A percentile compares a stretch with the other conserved stretches of the same genome.
Evolutionary conservation across 306 rosid genomes (phyloP).

Genomic region (Citrullus colocynthis): DNA sequence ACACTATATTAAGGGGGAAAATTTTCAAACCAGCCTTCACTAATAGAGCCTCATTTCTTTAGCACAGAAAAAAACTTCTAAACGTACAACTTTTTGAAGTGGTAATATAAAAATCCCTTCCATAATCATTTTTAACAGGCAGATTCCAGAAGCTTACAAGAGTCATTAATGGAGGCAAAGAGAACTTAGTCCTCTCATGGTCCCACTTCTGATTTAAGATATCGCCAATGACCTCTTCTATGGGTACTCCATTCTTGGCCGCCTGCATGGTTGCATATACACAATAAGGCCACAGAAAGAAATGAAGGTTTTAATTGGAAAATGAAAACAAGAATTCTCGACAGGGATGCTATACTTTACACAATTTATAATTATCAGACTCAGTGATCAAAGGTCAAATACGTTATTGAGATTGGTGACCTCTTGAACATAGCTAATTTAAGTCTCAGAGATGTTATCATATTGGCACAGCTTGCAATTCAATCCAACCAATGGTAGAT

Average conservation of each 20-base stretch:
- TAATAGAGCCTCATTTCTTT: background rate
- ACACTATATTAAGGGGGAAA: background rate
- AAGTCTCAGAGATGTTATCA: background rate
- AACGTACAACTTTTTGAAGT: background rate
- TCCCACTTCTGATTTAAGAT: conserved; percentile 79
- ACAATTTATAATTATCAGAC: background rate
- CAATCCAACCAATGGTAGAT: background rate
- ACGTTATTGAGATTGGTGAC: background rate
- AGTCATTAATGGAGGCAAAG: conserved; percentile 91
- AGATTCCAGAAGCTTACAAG: conserved; percentile 50
- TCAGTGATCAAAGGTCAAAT: background rate
- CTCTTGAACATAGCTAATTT: background rate
- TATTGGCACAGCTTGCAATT: background rate
- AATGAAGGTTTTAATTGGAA: background rate
- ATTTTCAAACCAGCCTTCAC: background rate
- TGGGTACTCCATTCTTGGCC: conserved; percentile 31
- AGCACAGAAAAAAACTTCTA: background rate
- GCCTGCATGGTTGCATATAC: conserved; percentile 26
- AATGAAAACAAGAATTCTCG: background rate
- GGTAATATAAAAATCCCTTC: background rate
- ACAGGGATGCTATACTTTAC: background rate
- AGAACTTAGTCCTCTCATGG: conserved; percentile 71
- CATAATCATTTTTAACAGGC: background rate
- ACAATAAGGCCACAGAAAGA: conserved; percentile 7
- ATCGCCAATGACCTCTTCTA: conserved; percentile 43